Evolutionary conservation across 495 filamentous ascomycete species (phyloP), one percentile per base, ranked within the genome.

Genomic region (Talaromyces borbonicus): DNA sequence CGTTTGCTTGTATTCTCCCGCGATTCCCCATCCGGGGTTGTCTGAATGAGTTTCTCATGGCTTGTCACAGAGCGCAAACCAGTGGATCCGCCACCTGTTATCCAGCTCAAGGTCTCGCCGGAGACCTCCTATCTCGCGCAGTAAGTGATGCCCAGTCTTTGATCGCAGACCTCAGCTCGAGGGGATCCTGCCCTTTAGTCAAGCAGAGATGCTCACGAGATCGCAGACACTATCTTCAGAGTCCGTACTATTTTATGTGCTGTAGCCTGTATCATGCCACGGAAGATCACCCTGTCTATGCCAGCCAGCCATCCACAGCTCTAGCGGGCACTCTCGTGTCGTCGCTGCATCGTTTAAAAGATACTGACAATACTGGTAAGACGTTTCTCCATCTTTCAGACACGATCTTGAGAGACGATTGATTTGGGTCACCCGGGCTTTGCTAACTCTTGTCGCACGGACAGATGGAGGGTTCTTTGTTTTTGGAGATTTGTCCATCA

Each of bases 401-500:
- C n/a, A n/a, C 3, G 8, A 39, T 5, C 36, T 3, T 16, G n/a
- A 26, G 44, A 16, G 26, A 27, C 46, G 9, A n/a, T 9, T 27
- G 5, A 26, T 2, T n/a, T 29, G 23, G 29, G 22, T 24, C 20
- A 46, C 0, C 11, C 25, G 18, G 30, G 16, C 29, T 3, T 18
- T 22, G 16, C 29, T 29, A 23, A 9, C 38, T 50, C 22, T 7
- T 39, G 48, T 49, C 22, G 42, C 56, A 58, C 52, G 61, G 24
- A 16, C 56, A 76, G 90, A 96, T 72, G 90, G 88, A 9, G 89
- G 85, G 1, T 98, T 93, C 68, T 97, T 98, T 50, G 85, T 97
- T n/a, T 97, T 95, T 64, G 85, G 85, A 5, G 92, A 98, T 61
- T 67, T 98, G 14, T 95, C 90, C 0, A 79, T 93, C 20, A 83